Evolutionary conservation across 139 green algal species (phyloP), one percentile per base, ranked within the genome.

Genomic region (Haematococcus lacustris): DNA sequence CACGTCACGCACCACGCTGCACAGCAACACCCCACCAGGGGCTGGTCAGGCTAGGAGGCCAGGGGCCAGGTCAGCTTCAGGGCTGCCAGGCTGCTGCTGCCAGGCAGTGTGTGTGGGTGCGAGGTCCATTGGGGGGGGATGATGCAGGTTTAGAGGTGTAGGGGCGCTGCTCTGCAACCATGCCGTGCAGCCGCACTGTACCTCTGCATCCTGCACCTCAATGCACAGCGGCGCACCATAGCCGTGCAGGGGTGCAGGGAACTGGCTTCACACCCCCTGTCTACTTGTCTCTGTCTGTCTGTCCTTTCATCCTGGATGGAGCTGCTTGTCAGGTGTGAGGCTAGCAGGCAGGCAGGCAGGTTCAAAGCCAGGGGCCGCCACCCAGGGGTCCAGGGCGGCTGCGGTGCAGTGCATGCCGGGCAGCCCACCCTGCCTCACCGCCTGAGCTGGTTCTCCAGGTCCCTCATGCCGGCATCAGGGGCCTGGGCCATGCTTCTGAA

Each of bases 371-470:
- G 13, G 13, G 47, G 13, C 13, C 47, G 13, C 47, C 47, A 57
- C 21, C 21, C 47, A 57, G 13, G 21, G 13, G 21, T 21, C 13
- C 21, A 57, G 47, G 21, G 13, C 13, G 47, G 47, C 47, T 21
- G 21, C 47, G 47, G 13, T 28, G 21, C 21, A 57, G 13, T 57
- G 47, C 13, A 28, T 13, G 47, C 47, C 13, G 21, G 13, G 47
- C 13, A 13, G 21, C 21, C 13, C 47, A 57, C 47, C 13, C 47
- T 28, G 13, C 13, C 47, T 57, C 13, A 64, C 47, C 67, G 65
- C 57, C 68, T 74, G 4, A 84, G 38, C 63, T 81, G 75, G 3
- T 47, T 35, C 63, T 84, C 79, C 59, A 81, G 38, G 33, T 82
- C 77, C 51, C 73, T 78, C 50, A 80, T 65, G 32, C 69, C 75